phyloP scores from a whole-genome alignment of 257 asterid genomes.

The Solanum gracilifrons region DNA sequence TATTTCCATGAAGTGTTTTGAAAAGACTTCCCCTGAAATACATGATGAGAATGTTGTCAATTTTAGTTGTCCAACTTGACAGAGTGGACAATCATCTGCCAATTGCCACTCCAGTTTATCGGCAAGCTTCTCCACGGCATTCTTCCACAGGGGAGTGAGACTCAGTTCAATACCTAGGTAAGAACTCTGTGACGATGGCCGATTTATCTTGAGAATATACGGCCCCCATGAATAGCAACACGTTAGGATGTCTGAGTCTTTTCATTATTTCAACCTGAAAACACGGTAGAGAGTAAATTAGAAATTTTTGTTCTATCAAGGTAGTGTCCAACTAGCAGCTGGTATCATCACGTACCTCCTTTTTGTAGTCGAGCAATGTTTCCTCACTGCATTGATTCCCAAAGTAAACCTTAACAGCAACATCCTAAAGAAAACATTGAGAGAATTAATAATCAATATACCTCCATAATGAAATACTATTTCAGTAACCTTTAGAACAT shows the following conservation, averaged over 20 bases:
- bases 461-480: neutral
- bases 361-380: slow-evolving; percentile 38
- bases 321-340: neutral
- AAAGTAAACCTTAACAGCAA: slow-evolving; percentile 62
- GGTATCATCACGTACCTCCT: slow-evolving; percentile 36
- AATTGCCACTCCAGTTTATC: neutral
- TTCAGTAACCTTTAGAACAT: neutral
- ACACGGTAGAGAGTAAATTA: neutral
- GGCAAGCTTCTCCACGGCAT: neutral
- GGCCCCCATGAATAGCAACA: slow-evolving; percentile 74
- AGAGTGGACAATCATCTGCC: neutral
- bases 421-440: slow-evolving; percentile 36
- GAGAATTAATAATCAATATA: neutral
- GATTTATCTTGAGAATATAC: slow-evolving; percentile 49
- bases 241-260: slow-evolving; percentile 71
- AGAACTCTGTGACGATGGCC: slow-evolving; percentile 56
- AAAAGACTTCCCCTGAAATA: slow-evolving; percentile 72
- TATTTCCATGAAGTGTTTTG: slow-evolving; percentile 49
- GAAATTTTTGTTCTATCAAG: neutral
- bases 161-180: slow-evolving; percentile 38
- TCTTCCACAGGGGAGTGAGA: neutral
- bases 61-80: neutral
- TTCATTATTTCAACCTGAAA: slow-evolving; percentile 62
- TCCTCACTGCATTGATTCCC: slow-evolving; percentile 39
- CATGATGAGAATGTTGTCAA: neutral